Percentiles rank a stretch among this genome's conserved stretches.
phyloP scores from a whole-genome alignment of 176 grass and related monocot genomes.

The Elymus sibiricus region DNA sequence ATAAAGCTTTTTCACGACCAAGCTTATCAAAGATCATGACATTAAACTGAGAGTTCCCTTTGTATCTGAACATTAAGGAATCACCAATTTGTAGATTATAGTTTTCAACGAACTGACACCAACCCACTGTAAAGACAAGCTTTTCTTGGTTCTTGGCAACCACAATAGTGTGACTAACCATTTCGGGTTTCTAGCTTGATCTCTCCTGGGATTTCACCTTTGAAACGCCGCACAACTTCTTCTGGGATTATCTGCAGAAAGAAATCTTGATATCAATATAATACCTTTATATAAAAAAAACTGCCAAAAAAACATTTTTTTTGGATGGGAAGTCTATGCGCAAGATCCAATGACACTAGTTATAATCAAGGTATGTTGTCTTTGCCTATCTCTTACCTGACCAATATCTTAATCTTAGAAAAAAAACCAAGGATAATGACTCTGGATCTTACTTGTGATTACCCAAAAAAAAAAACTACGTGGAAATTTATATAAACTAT shows the following conservation, averaged over 20 bases:
- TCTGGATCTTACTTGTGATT: not conserved
- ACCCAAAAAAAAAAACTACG: not conserved
- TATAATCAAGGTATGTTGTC: not conserved
- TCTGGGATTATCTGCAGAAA: not conserved
- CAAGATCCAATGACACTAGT: not conserved
- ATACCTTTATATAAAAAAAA: too few relatives aligned
- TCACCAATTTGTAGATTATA: slow-evolving; percentile 14
- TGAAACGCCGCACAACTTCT: not conserved
- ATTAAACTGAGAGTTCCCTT: not conserved
- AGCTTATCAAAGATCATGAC: not conserved
- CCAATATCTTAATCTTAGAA: not conserved
- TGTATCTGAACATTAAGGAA: not conserved
- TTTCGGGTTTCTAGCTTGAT: slow-evolving; percentile 11
- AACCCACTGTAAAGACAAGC: not conserved
- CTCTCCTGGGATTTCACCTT: not conserved
- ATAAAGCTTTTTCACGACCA: slow-evolving; percentile 3
- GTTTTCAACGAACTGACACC: not conserved
- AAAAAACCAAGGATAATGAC: not conserved
- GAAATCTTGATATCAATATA: not conserved
- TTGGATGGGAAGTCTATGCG: not conserved
- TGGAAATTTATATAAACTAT: too few relatives aligned
- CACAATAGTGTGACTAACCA: not conserved
- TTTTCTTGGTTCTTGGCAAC: slow-evolving; percentile 13
- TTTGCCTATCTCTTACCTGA: not conserved
- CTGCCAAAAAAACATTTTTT: not conserved